Evolutionary conservation across 78 protist genomes (phyloP).

Genomic region (Monosiga brevicollis): DNA sequence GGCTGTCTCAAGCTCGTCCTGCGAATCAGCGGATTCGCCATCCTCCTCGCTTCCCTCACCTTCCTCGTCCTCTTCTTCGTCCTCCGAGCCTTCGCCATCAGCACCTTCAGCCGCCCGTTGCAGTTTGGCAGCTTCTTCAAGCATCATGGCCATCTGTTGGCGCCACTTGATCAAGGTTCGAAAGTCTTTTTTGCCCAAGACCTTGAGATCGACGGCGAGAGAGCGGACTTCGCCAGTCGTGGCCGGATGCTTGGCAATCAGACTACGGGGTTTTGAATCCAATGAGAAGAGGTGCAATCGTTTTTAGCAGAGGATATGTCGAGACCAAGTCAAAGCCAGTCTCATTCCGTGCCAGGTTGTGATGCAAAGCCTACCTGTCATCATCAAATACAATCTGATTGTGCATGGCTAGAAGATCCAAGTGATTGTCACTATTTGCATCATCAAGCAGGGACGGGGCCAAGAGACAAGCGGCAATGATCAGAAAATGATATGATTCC

Average conservation of each 20-base stretch:
- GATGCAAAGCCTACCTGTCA: no score
- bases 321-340: no score
- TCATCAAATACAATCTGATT: constrained; percentile 47
- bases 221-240: constrained; percentile 69
- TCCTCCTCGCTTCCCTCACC: no score
- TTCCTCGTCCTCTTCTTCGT: not conserved
- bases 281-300: no score
- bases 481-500: no score
- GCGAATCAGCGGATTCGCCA: no score
- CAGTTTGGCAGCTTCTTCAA: not conserved
- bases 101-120: not conserved
- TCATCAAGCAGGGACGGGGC: no score
- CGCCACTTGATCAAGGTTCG: constrained; percentile 67
- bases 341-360: no score
- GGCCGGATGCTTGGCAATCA: constrained; percentile 20
- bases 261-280: no score
- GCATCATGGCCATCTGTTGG: constrained; percentile 4
- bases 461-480: no score
- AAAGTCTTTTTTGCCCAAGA: constrained; percentile 74
- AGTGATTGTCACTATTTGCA: constrained; percentile 46
- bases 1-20: not conserved
- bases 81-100: not conserved
- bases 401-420: constrained; percentile 21
- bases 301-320: no score
- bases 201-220: constrained; percentile 47